Conservation (phyloP, 805 yeast genomes). For the Yarrowia sp. region DNA sequence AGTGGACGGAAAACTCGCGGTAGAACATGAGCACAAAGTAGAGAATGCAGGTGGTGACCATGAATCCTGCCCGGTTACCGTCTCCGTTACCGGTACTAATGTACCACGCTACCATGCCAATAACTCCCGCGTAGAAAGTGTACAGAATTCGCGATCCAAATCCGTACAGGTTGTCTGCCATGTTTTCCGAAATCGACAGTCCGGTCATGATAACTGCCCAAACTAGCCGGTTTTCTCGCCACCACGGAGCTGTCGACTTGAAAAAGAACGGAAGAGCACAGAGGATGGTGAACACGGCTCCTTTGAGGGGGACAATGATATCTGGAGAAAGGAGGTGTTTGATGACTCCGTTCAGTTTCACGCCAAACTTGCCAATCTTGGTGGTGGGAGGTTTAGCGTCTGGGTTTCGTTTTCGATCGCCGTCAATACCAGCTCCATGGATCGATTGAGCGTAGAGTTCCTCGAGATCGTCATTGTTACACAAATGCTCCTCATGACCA, state of each 20-base stretch:
- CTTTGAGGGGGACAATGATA: conserved; percentile 44
- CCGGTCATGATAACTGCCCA: conserved; percentile 50
- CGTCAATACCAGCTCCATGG: neutral
- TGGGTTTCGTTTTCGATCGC: conserved; percentile 24
- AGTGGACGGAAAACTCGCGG: conserved; percentile 48
- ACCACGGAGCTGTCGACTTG: conserved; percentile 45
- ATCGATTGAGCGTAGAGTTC: conserved; percentile 6
- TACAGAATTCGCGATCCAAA: conserved; percentile 45
- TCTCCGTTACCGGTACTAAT: conserved; percentile 49
- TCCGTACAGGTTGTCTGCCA: conserved; percentile 50
- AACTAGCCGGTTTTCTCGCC: conserved; percentile 44
- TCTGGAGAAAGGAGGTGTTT: conserved; percentile 25
- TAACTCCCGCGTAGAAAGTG: conserved; percentile 48
- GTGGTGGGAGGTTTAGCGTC: conserved; percentile 28
- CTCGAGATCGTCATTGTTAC: conserved; percentile 23
- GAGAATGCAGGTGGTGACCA: conserved; percentile 39
- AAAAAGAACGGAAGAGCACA: conserved; percentile 46
- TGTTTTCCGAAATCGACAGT: conserved; percentile 47
- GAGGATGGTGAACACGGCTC: conserved; percentile 44
- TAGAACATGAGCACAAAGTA: conserved; percentile 43
- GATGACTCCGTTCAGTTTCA: neutral
- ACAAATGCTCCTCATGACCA: conserved; percentile 32
- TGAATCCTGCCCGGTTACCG: conserved; percentile 50
- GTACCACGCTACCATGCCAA: conserved; percentile 51
- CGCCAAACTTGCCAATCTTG: conserved; percentile 1